phyloP scores from a whole-genome alignment of 768 basidiomycete genomes.

The Thelephora aurantiotincta region DNA sequence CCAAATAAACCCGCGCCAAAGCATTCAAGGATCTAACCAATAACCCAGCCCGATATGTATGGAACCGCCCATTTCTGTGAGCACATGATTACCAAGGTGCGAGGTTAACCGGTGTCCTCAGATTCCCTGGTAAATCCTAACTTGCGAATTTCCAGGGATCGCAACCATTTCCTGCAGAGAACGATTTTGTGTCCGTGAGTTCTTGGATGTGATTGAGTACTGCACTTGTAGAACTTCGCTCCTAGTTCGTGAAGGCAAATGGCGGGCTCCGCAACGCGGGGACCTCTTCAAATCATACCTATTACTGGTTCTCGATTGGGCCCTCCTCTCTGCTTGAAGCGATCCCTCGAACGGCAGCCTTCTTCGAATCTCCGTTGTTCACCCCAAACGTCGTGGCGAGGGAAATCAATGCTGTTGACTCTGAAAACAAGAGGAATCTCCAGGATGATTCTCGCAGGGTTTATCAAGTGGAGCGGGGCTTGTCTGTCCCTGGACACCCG shows the following conservation, averaged over 20 bases:
- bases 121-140: background rate
- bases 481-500: conserved; percentile 23
- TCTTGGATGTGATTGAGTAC: background rate
- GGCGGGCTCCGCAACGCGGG: conserved; percentile 39
- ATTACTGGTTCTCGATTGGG: conserved; percentile 23
- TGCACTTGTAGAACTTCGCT: background rate
- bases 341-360: conserved; percentile 26
- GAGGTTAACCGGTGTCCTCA: conserved; percentile 7
- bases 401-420: conserved; percentile 42
- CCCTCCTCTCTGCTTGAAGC: conserved; percentile 15
- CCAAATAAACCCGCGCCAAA: background rate
- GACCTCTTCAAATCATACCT: conserved; percentile 33
- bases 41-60: conserved; percentile 20
- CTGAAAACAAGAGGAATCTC: conserved; percentile 40
- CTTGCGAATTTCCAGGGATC: conserved; percentile 11
- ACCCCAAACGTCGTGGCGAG: conserved; percentile 24
- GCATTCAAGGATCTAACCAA: background rate
- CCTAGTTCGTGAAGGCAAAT: conserved; percentile 18
- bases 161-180: conserved; percentile 27
- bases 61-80: conserved; percentile 35
- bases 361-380: conserved; percentile 41
- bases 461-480: conserved; percentile 34
- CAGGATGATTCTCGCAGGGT: conserved; percentile 33
- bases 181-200: conserved; percentile 28
- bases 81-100: conserved; percentile 31